A percentile compares a stretch with the other conserved stretches of the same genome.
These are phyloP conservation scores for Mucor irregularis DNA, from an alignment of 371 early-diverging fungal genomes.

Conservation along the genomic window DNA sequence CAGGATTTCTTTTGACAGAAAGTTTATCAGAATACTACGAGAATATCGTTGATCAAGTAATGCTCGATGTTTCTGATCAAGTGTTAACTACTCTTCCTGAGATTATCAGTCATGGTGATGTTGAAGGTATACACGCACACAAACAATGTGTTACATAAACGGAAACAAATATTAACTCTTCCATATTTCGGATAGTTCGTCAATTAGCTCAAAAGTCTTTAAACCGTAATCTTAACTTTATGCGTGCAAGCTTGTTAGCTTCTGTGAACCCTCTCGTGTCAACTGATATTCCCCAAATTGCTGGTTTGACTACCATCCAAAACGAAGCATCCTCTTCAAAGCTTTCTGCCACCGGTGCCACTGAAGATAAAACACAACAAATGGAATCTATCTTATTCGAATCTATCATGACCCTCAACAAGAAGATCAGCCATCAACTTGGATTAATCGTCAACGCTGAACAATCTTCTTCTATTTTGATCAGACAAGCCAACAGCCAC, in stretches of 20 bases:
- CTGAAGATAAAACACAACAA: constrained; percentile 3
- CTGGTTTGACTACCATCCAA: constrained; percentile 8
- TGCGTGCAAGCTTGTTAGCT: constrained; percentile 33
- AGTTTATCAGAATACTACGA: constrained; percentile 47
- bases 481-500: constrained; percentile 23
- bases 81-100: constrained; percentile 31
- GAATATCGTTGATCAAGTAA: constrained; percentile 46
- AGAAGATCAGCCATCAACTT: constrained; percentile 33
- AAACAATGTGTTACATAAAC: constrained; percentile 3
- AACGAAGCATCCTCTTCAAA: background rate
- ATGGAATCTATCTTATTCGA: constrained; percentile 3
- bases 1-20: constrained; percentile 22
- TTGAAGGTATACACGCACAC: constrained; percentile 14
- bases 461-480: constrained; percentile 26
- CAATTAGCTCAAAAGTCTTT: constrained; percentile 21
- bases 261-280: constrained; percentile 33
- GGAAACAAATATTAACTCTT: background rate
- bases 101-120: constrained; percentile 25
- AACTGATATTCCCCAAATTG: constrained; percentile 22
- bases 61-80: constrained; percentile 35
- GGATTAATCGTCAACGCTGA: constrained; percentile 32
- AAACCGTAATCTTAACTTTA: constrained; percentile 31
- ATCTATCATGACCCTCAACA: constrained; percentile 19
- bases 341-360: background rate
- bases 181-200: constrained; percentile 5